Base-by-base conservation (phyloP, 208 protist species). In the Crithidia brevicula region DNA sequence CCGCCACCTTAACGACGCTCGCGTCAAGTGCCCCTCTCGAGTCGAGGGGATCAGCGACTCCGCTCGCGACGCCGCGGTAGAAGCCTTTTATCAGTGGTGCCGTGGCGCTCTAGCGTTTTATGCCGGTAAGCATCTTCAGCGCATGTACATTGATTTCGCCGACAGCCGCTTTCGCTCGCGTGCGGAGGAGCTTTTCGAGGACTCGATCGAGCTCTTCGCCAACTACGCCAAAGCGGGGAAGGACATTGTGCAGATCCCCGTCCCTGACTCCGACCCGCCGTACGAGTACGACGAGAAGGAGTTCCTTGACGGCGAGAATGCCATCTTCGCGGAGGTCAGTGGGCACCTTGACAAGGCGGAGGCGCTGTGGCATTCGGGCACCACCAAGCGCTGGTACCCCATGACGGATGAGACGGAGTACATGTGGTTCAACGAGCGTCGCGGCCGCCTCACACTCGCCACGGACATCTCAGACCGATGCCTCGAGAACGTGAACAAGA, bases 401-500 rank as follows among this genome's bases (percentile, higher is more conserved):
- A 78, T 93, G 68, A 86, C 71, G 9, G 91, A 96, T 50, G 88
- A 96, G 74, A 96, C 91, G 34, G 91, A 96, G 77, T 93, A 90
- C 72, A 93, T 96, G 80, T 94, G 88, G 88, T 96, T 85, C 64
- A 92, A 93, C 77, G 91, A 96, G 66, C 91, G 91, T 45, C 86
- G 91, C 22, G 91, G 91, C 28, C 85, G 89, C 33, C 54, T 96
- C 33, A 92, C 82, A 11, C 74, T 93, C 33, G 91, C 91, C 6
- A 56, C 82, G 38, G 88, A 96, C 59, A 94, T 94, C 28, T 93
- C 86, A 11, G 88, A 96, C 64, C 88, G 89, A 47, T 93, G 86
- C 56, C 77, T 96, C 36, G 91, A 96, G 68, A 90, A 89, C 68
- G 71, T 96, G 60, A 94, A 94, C 74, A 96, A 96, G 60, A 92